Percentiles rank a stretch among this genome's conserved stretches.
phyloP scores from a whole-genome alignment of 345 rosid genomes.

The Hibiscus syriacus region DNA sequence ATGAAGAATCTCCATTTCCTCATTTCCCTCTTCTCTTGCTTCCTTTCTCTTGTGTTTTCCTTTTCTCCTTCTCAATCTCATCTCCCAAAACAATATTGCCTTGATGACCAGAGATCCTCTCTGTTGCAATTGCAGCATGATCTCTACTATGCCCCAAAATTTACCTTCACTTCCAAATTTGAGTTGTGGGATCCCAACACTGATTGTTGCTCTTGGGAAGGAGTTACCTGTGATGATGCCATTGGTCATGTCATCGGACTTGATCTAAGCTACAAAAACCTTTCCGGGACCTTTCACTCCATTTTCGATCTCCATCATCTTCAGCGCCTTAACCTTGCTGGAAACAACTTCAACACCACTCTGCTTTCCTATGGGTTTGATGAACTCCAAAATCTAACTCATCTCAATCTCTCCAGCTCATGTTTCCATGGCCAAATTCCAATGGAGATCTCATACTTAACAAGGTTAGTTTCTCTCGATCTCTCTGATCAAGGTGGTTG shows the following conservation, averaged over 20 bases:
- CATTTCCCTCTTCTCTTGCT: no score
- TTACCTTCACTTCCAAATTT: neutral
- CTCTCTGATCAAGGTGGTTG: rapidly evolving
- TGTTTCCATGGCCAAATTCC: neutral
- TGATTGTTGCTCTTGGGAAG: constrained; percentile 6
- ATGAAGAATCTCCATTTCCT: no score
- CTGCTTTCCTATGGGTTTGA: neutral
- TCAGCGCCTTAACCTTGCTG: neutral
- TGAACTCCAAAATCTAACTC: neutral
- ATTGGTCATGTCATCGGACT: neutral
- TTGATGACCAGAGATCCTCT: neutral
- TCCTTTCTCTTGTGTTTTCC: neutral
- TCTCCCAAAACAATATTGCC: neutral
- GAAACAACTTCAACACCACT: neutral
- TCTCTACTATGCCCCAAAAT: neutral
- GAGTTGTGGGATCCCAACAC: neutral
- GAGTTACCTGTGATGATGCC: neutral
- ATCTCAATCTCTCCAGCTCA: neutral
- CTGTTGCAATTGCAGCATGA: neutral
- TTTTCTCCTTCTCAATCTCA: neutral
- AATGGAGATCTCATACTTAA: neutral
- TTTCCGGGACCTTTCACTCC: neutral
- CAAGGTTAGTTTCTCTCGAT: constrained; percentile 1
- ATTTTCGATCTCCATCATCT: neutral
- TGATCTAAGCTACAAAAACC: neutral